A percentile compares a stretch with the other conserved stretches of the same genome.
These are phyloP conservation scores for Artemisia tridentata DNA, from an alignment of 129 eudicot species.

Conservation along the genomic window DNA sequence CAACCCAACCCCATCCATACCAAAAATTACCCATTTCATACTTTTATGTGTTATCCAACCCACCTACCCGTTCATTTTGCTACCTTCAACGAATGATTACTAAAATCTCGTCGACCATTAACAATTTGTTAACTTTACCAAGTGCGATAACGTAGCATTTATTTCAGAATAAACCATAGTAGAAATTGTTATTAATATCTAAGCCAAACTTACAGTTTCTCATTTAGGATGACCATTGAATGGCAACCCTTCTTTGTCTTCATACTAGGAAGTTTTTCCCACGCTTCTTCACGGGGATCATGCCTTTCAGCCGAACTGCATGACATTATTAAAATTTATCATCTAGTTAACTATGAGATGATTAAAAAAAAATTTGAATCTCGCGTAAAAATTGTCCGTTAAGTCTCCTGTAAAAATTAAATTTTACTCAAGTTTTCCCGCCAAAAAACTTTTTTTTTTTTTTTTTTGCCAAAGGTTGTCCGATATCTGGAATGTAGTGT, in stretches of 20 bases:
- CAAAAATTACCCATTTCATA: not conserved
- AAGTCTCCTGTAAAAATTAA: too few species aligned
- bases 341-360: conserved; percentile 3
- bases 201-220: conserved; percentile 57
- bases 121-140: not conserved
- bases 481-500: too few species aligned
- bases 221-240: conserved; percentile 57
- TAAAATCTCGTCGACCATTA: not conserved
- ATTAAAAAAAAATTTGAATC: not conserved
- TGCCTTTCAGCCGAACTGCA: conserved; percentile 72
- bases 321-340: not conserved
- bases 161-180: not conserved
- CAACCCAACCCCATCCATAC: not conserved
- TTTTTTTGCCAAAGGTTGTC: too few species aligned
- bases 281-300: conserved; percentile 72
- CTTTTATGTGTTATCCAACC: not conserved
- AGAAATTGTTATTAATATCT: not conserved
- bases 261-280: conserved; percentile 55
- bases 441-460: too few species aligned
- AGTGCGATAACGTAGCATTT: not conserved
- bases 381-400: too few species aligned
- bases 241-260: conserved; percentile 66
- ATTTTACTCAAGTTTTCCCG: too few species aligned
- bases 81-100: conserved; percentile 1
- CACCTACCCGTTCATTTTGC: not conserved